Conservation (phyloP, 805 yeast genomes). For the Ogataea kodamae region DNA sequence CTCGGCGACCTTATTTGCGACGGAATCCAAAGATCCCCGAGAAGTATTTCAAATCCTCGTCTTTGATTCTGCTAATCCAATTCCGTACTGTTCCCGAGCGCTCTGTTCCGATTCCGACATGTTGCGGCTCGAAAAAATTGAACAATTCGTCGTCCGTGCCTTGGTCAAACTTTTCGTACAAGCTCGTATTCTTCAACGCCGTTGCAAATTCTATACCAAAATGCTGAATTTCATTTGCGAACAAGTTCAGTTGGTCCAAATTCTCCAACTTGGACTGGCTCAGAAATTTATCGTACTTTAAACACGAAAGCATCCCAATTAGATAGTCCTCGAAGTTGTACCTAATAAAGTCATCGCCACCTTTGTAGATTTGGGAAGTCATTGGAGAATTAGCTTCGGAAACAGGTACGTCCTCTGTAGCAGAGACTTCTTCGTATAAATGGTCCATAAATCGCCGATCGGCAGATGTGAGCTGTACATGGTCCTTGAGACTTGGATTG, state of each 20-base stretch:
- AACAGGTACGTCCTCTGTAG: conserved; percentile 31
- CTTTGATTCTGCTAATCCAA: conserved; percentile 13
- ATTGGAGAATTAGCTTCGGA: conserved; percentile 35
- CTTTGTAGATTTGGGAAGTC: conserved; percentile 44
- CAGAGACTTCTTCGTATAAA: conserved; percentile 45
- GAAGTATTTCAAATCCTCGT: conserved; percentile 6
- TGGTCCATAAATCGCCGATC: conserved; percentile 77
- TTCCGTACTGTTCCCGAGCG: conserved; percentile 9
- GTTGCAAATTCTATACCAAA: conserved; percentile 39
- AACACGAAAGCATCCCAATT: conserved; percentile 67
- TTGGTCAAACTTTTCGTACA: conserved; percentile 50
- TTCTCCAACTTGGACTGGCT: conserved; percentile 30
- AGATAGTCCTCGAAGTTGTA: conserved; percentile 88
- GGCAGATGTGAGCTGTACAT: conserved; percentile 46
- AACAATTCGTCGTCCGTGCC: conserved; percentile 69
- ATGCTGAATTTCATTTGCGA: conserved; percentile 24
- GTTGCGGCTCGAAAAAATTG: conserved; percentile 36
- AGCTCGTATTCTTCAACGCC: conserved; percentile 52
- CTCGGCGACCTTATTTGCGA: conserved; percentile 4
- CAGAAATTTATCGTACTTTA: conserved; percentile 63
- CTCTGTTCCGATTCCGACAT: conserved; percentile 19
- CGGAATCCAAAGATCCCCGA: conserved; percentile 8
- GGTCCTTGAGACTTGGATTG: conserved; percentile 39
- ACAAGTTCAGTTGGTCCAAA: conserved; percentile 20
- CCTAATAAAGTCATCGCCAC: conserved; percentile 86